Evolutionary conservation across 169 alveolate species (phyloP).

Genomic region (Hepatocystis sp.): DNA sequence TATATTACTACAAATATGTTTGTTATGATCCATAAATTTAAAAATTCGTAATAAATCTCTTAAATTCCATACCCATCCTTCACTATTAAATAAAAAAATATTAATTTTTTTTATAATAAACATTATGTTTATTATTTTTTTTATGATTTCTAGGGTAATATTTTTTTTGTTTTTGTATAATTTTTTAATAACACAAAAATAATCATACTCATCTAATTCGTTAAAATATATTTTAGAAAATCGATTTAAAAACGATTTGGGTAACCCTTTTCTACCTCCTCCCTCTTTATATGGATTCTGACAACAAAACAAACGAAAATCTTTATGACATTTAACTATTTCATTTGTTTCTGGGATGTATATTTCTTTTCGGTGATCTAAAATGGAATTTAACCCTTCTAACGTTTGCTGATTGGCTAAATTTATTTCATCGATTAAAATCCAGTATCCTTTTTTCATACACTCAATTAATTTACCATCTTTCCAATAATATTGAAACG

Average conservation of each 20-base stretch:
- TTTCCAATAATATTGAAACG: conserved; percentile 90
- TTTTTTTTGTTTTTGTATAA: conserved; percentile 78
- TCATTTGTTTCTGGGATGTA: conserved; percentile 97
- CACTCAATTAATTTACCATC: conserved; percentile 99
- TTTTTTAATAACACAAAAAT: conserved; percentile 86
- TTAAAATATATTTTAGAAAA: conserved; percentile 95
- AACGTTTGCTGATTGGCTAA: conserved; percentile 98
- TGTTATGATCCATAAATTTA: conserved; percentile 12
- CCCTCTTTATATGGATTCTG: conserved; percentile 98
- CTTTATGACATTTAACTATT: conserved; percentile 93
- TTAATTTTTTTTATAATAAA: conserved; percentile 74
- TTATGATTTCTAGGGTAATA: conserved; percentile 20
- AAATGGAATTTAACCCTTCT: conserved; percentile 98
- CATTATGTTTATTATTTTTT: conserved; percentile 67
- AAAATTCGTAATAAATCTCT: conserved; percentile 80
- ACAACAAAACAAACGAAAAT: conserved; percentile 98
- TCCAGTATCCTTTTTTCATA: conserved; percentile 98
- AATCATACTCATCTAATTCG: conserved; percentile 90
- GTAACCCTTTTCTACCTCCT: conserved; percentile 98
- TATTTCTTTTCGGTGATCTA: conserved; percentile 98
- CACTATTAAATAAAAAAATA: conserved; percentile 76
- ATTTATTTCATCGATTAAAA: conserved; percentile 98
- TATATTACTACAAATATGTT: background rate
- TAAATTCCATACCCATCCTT: conserved; percentile 88
- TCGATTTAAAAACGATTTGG: conserved; percentile 98